Evolutionary conservation across 306 rosid genomes (phyloP), one percentile per base, ranked within the genome.

Genomic region (Cicer yamashitae): DNA sequence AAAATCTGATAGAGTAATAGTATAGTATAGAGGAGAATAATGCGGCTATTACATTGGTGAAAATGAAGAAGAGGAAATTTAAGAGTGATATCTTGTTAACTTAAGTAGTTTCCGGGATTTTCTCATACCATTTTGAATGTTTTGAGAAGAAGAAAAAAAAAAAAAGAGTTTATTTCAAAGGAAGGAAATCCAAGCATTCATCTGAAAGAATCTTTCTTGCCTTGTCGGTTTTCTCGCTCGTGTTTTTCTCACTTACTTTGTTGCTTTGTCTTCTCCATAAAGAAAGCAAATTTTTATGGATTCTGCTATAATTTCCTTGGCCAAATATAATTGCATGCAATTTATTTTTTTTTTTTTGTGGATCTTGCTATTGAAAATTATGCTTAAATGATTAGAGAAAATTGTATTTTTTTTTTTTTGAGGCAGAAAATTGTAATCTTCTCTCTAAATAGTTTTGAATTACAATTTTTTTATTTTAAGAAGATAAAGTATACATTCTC

Each of bases 171-270:
- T 76, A 30, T 30, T 67, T 70, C 71, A 78, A 78, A 77, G 75
- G 56, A 25, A 20, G 61, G 87, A 90, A 90, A 80, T 81, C 85
- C 84, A 90, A 84, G 85, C 65, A 73, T 84, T 83, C 84, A 78
- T 86, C 84, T 73, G 52, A 84, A 70, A 76, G 52, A 84, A 70
- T 84, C 87, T 86, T 86, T 85, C 84, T 85, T 85, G 56, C 38
- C 71, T 7, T 77, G 58, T 80, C 82, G 69, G n/a, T 57, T 82
- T 79, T 77, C 46, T 65, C 73, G 83, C 80, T 18, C 61, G 38
- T 65, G 76, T 75, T 80, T 76, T 80, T 51, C 81, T 82, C 80
- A 57, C 76, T 76, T 70, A 48, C 64, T 45, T 71, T 13, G 10
- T n/a, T 81, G 40, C 62, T 30, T 39, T 52, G 13, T 41, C 71